These are phyloP conservation scores for Amanita pseudoporphyria DNA, from an alignment of 768 basidiomycete genomes.

Conservation along the genomic window DNA sequence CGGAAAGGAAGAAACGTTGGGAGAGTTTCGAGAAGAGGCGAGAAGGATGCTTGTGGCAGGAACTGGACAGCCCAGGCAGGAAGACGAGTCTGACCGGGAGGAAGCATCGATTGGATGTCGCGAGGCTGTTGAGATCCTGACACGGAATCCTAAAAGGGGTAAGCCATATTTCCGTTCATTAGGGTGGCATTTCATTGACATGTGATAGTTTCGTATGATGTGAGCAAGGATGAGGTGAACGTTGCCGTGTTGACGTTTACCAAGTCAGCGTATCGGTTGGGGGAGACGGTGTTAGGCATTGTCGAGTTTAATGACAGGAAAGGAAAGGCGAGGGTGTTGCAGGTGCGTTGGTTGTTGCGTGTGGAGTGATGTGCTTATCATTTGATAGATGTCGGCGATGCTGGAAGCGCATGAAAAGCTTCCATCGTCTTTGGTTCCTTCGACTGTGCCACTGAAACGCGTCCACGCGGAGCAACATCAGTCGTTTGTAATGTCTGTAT, in stretches of 20 bases:
- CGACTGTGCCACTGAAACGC: constrained; percentile 49
- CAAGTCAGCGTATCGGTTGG: constrained; percentile 84
- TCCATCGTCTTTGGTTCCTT: constrained; percentile 44
- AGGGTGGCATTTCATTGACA: neutral
- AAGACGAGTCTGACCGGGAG: constrained; percentile 30
- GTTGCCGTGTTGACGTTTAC: constrained; percentile 90
- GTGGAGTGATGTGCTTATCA: constrained; percentile 14
- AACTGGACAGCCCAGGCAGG: constrained; percentile 26
- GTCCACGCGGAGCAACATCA: constrained; percentile 83
- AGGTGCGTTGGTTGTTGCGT: constrained; percentile 34
- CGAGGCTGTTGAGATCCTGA: constrained; percentile 86
- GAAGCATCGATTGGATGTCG: constrained; percentile 50
- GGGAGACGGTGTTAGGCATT: constrained; percentile 86
- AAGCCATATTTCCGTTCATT: constrained; percentile 14
- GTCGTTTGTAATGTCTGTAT: constrained; percentile 59
- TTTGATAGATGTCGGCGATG: constrained; percentile 67
- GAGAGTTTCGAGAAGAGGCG: constrained; percentile 46
- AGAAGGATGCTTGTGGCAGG: constrained; percentile 28
- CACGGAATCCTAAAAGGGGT: constrained; percentile 87
- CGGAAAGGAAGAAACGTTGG: constrained; percentile 20
- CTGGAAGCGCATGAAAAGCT: constrained; percentile 85
- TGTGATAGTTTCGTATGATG: constrained; percentile 79
- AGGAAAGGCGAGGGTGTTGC: constrained; percentile 69
- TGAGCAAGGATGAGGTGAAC: constrained; percentile 83
- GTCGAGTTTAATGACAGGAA: constrained; percentile 74